Conservation (phyloP, 345 rosid genomes). For the Microcos paniculata region DNA sequence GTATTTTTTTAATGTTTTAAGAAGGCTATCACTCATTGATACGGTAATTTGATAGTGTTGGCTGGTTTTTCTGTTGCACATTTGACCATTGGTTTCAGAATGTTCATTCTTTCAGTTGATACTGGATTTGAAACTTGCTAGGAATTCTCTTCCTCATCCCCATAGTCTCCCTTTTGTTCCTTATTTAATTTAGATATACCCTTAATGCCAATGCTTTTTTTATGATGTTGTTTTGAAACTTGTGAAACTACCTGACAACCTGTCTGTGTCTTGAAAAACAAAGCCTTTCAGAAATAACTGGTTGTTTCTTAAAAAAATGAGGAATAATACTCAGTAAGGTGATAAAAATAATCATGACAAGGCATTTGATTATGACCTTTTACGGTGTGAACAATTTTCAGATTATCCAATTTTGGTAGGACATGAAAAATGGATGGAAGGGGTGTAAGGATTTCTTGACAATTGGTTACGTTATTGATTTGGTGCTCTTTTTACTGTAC, state of each 20-base stretch:
- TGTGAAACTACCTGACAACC: background rate
- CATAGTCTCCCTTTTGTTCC: background rate
- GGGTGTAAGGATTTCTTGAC: background rate
- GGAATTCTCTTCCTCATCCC: background rate
- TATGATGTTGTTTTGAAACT: background rate
- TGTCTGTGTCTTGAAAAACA: background rate
- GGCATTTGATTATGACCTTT: background rate
- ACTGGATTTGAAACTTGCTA: background rate
- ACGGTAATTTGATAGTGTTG: background rate
- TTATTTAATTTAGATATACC: background rate
- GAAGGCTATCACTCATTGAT: background rate
- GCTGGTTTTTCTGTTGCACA: background rate
- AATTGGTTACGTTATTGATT: background rate
- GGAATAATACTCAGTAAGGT: background rate
- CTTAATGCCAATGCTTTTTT: background rate
- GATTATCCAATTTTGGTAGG: background rate
- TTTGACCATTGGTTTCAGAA: background rate
- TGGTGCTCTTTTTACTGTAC: conserved; percentile 1
- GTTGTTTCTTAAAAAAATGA: background rate
- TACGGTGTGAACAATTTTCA: background rate
- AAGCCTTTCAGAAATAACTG: background rate
- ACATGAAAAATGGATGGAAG: background rate
- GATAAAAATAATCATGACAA: background rate
- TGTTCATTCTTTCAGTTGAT: no score
- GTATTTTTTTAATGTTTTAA: conserved; percentile 25